Conservation (phyloP, 495 filamentous ascomycete genomes). For the Endocarpon pusillum region DNA sequence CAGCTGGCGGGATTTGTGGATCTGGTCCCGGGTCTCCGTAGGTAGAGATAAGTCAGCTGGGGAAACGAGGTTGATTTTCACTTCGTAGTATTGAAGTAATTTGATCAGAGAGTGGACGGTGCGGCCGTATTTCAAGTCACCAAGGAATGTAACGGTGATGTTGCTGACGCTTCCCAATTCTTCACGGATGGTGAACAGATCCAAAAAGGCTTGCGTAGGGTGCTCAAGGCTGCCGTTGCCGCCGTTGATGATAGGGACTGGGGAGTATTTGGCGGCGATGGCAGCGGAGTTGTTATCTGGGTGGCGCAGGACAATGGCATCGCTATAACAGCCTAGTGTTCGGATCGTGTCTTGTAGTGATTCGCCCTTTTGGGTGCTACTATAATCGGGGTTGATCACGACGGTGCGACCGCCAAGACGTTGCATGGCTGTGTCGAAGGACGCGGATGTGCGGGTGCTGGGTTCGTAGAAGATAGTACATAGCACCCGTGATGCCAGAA, state of each 20-base stretch:
- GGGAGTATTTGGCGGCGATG: slow-evolving; percentile 66
- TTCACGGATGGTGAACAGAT: slow-evolving; percentile 95
- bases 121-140: slow-evolving; percentile 82
- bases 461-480: slow-evolving; percentile 95
- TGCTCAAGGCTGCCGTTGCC: slow-evolving; percentile 92
- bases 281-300: slow-evolving; percentile 63
- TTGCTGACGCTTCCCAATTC: slow-evolving; percentile 89
- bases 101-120: slow-evolving; percentile 90
- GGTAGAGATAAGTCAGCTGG: slow-evolving; percentile 68
- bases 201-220: slow-evolving; percentile 95
- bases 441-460: slow-evolving; percentile 86
- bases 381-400: slow-evolving; percentile 58
- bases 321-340: slow-evolving; percentile 82
- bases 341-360: slow-evolving; percentile 82
- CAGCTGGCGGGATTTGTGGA: slow-evolving; percentile 58
- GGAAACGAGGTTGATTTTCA: slow-evolving; percentile 78
- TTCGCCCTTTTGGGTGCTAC: slow-evolving; percentile 84
- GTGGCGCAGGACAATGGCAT: slow-evolving; percentile 87
- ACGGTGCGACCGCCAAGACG: slow-evolving; percentile 76
- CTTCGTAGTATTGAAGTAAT: slow-evolving; percentile 85
- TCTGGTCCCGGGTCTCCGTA: slow-evolving; percentile 45
- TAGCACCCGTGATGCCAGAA: slow-evolving; percentile 71
- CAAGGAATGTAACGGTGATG: slow-evolving; percentile 86
- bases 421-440: slow-evolving; percentile 97
- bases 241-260: slow-evolving; percentile 87